These are phyloP conservation scores for Arachnomyces sp. DNA, from an alignment of 2,329 filamentous ascomycete genomes.

Conservation along the genomic window DNA sequence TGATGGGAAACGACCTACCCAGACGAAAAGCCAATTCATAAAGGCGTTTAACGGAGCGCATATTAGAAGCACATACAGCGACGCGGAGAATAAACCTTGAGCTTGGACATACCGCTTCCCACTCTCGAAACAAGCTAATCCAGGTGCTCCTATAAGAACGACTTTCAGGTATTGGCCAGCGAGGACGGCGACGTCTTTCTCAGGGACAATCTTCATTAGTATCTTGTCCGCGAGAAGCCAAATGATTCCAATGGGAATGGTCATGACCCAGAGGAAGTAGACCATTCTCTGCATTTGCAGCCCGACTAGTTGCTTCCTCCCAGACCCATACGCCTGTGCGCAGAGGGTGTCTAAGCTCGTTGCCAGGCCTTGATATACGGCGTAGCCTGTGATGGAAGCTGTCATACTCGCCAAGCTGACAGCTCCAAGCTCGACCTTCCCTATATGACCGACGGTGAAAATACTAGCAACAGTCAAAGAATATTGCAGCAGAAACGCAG, in stretches of 20 bases:
- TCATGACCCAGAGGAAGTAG: slow-evolving; percentile 63
- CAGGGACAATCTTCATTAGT: slow-evolving; percentile 60
- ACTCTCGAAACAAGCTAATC: slow-evolving; percentile 66
- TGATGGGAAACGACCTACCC: slow-evolving; percentile 43
- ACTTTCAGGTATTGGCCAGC: slow-evolving; percentile 67
- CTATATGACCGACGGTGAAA: slow-evolving; percentile 68
- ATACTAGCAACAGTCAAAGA: slow-evolving; percentile 75
- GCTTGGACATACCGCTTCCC: slow-evolving; percentile 84
- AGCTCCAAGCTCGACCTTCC: slow-evolving; percentile 60
- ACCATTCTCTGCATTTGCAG: slow-evolving; percentile 75
- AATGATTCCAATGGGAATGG: slow-evolving; percentile 61
- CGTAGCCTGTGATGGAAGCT: slow-evolving; percentile 68
- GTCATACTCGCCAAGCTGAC: slow-evolving; percentile 68
- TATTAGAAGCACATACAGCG: slow-evolving; percentile 72
- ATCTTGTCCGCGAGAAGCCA: slow-evolving; percentile 63
- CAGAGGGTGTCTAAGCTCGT: slow-evolving; percentile 90
- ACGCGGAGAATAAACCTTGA: slow-evolving; percentile 75
- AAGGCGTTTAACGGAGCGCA: slow-evolving; percentile 73
- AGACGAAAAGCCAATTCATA: slow-evolving; percentile 75
- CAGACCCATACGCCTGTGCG: slow-evolving; percentile 87
- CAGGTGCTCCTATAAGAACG: slow-evolving; percentile 61
- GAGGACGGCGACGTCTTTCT: slow-evolving; percentile 59
- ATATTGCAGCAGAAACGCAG: slow-evolving; percentile 73
- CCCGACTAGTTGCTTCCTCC: slow-evolving; percentile 79
- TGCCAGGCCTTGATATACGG: slow-evolving; percentile 73